Evolutionary conservation across 805 yeast species (phyloP), one percentile per base, ranked within the genome.

Genomic region (Candida sakaeoensis): DNA sequence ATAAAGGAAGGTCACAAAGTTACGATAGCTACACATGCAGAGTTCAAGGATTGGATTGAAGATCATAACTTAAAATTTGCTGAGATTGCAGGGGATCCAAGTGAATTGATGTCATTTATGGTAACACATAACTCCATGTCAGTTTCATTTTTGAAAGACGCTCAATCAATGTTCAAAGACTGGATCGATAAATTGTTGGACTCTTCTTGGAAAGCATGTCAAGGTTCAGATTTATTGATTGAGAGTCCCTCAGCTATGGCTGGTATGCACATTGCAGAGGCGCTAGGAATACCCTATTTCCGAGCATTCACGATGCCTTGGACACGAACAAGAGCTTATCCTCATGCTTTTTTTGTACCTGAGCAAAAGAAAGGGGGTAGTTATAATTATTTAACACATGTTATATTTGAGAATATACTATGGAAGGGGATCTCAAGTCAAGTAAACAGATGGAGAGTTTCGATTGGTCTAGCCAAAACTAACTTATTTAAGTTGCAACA

Each of bases 221-320:
- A 84, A 57, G 80, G 70, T 4, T 69, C 86, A 2, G 97, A 91
- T 54, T 74, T 91, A 14, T 67, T 91, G 44, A 86, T 91, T 42
- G 98, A 91, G 57, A 85, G 95, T n/a, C 98, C 98, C 0, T 84
- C 95, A 1, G 91, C 96, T 0, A 89, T 91, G 90, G 90, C 85
- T 12, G 98, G 98, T 8, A 77, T 90, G 34, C 98, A 91, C 53
- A 85, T 91, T 42, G 96, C 98, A 3, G 98, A 91, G 58, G 95
- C 95, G 1, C 61, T 91, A 30, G 77, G 80, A 15, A 84, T 91
- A 41, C 95, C 98, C 0, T 91, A 91, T 57, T 85, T 86, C 67
- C 72, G 97, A 52, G 97, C 97, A 0, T 91, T 91, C 57, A 91
- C 98, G 0, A 91, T 91, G 98, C 98, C 98, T 0, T 91, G 98